Base-by-base conservation (phyloP, 1,284 basidiomycete species). In the Sanguinoderma infundibulare region DNA sequence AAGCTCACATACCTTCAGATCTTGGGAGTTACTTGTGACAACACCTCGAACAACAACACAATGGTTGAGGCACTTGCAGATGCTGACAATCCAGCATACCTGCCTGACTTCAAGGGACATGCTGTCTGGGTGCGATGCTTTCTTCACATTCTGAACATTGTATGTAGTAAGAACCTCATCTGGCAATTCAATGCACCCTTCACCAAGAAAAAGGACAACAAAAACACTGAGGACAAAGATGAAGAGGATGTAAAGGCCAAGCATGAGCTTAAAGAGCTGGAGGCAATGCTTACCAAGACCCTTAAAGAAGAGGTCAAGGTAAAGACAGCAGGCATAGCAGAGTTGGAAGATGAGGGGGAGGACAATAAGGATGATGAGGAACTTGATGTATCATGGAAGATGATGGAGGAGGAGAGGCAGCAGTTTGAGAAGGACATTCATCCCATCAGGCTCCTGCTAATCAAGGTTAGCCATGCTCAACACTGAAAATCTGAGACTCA, bases 331-430 rank as follows among this genome's bases (percentile, higher is more conserved):
- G 39, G 39, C 17, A n/a, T n/a, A 7, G 10, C 2, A 3, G 15
- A 42, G 20, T 15, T 22, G 20, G 20, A n/a, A 17, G 39, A 4
- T 7, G 36, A 15, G 9, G 36, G 17, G 17, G 17, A 4, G 17
- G 39, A 6, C 20, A n/a, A 2, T 6, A n/a, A 42, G 5, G 20
- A n/a, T 7, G n/a, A 20, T 15, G 14, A 38, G 12, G 36, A 38
- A 9, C 12, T 5, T 3, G 36, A 38, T 9, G n/a, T n/a, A n/a
- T n/a, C n/a, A n/a, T 15, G 10, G 9, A 15, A 38, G 12, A 62
- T 20, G 59, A 71, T 40, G 15, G 78, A 74, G 0, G 55, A 68
- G 0, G 55, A 71, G 28, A 71, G 80, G 1, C 51, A 22, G 2
- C 15, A 60, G 4, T 47, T 72, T 17, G 20, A 52, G 22, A 20